Percentiles rank a stretch among this genome's conserved stretches.
phyloP scores from a whole-genome alignment of 208 protist genomes.

The Wallacemonas sp. region DNA sequence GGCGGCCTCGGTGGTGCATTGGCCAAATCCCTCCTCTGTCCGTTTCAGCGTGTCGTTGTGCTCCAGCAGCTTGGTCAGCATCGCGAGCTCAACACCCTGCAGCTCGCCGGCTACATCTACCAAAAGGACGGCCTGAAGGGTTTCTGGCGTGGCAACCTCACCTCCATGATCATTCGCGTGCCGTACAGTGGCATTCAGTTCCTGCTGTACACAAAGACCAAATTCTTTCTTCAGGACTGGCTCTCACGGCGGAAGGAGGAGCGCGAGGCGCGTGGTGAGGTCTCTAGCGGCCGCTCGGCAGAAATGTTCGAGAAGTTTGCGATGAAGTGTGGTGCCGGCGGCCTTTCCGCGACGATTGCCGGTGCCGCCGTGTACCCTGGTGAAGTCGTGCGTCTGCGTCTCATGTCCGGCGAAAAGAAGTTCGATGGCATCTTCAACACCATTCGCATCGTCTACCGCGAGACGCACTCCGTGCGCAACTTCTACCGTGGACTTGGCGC shows the following conservation, averaged over 20 bases:
- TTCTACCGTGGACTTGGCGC: conserved; percentile 88
- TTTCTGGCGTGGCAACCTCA: conserved; percentile 90
- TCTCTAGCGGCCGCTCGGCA: conserved; percentile 5
- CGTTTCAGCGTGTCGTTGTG: conserved; percentile 87
- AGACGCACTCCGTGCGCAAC: conserved; percentile 78
- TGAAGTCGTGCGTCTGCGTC: conserved; percentile 86
- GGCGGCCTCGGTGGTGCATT: conserved; percentile 71
- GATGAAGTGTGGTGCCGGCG: conserved; percentile 87
- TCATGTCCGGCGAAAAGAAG: conserved; percentile 81
- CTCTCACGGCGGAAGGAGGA: conserved; percentile 16
- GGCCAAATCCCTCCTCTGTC: conserved; percentile 83
- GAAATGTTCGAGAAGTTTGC: conserved; percentile 73
- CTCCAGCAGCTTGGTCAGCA: conserved; percentile 84
- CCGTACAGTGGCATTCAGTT: conserved; percentile 91
- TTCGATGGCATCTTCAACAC: conserved; percentile 73
- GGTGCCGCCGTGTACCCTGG: conserved; percentile 82
- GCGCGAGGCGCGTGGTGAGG: neutral
- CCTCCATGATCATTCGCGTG: conserved; percentile 87
- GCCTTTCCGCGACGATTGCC: conserved; percentile 78
- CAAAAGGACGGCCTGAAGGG: conserved; percentile 64
- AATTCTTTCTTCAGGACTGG: conserved; percentile 82
- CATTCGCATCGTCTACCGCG: conserved; percentile 55
- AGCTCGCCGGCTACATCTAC: conserved; percentile 55
- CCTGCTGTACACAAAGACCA: conserved; percentile 73
- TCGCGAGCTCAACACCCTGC: conserved; percentile 34